Base-by-base conservation (phyloP, 208 protist species). In the Trypanosoma brucei region DNA sequence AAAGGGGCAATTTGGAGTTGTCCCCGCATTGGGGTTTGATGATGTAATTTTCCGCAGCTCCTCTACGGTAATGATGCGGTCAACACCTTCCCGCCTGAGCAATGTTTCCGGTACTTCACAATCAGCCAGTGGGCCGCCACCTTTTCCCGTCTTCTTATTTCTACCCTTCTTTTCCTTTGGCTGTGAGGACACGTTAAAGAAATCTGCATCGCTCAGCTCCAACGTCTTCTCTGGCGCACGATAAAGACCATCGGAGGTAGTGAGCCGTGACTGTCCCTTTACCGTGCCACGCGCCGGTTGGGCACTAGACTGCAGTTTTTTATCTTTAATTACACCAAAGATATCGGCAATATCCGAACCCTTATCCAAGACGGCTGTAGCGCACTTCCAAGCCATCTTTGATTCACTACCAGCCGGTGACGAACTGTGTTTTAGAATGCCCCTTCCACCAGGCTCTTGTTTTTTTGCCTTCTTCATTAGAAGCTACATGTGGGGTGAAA, bases 1-100 rank as follows among this genome's bases (percentile, higher is more conserved):
- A 68, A 95, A 95, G 3, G 89, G 89, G 67, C 89, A 95, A 67
- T 95, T 93, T 3, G 86, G 78, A 30, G 89, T 95, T 13, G 86
- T 88, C 14, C 89, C 89, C 2, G 89, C 89, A 31, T 77, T 70
- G 1, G 86, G 62, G 52, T 81, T 90, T 22, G 70, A 68, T 0
- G 89, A 95, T 0, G 91, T 74, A 62, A 95, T 88, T 53, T 78
- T 88, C 33, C 78, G 66, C n/a, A 95, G 69, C 73, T 92, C 78
- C 34, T 77, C 72, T 45, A 91, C 71, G 3, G 72, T 83, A 1
- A 95, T 68, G 53, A 95, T 92, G 45, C 89, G 86, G 62, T 86
- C 56, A 4, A 95, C 89, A 0, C 86, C 86, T 62, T 92, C 89
- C 22, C 67, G 76, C 30, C 68, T 69, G 33, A 79, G 39, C 55